phyloP scores from a whole-genome alignment of 495 filamentous ascomycete species.

The Polyplosphaeria fusca region DNA sequence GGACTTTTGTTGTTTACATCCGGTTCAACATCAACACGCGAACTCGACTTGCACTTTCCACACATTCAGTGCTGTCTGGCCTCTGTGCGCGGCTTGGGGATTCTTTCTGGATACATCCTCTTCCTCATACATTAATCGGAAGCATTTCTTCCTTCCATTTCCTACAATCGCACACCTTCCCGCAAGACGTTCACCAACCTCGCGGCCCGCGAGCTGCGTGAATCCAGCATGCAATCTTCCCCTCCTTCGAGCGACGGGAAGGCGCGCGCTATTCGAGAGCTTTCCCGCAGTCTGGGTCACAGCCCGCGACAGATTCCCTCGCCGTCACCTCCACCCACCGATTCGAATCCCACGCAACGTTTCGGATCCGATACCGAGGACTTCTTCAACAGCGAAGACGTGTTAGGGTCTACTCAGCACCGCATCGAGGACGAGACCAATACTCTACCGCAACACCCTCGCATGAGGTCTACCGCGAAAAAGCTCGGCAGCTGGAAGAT shows the following conservation, averaged over 20 bases:
- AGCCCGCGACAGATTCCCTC: conserved; percentile 24
- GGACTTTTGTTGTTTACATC: no score
- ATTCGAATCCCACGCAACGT: conserved; percentile 30
- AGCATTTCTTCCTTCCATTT: conserved; percentile 22
- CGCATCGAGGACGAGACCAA: conserved; percentile 26
- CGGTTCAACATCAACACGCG: no score
- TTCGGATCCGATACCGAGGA: conserved; percentile 7
- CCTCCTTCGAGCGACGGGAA: conserved; percentile 31
- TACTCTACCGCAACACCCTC: conserved; percentile 15
- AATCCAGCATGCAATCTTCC: conserved; percentile 22
- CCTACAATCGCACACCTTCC: conserved; percentile 16
- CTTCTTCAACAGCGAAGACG: conserved; percentile 24
- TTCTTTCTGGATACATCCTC: conserved; percentile 4
- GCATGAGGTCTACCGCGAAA: conserved; percentile 34
- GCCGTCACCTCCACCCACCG: conserved; percentile 16
- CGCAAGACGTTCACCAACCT: conserved; percentile 20
- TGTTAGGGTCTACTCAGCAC: conserved; percentile 32
- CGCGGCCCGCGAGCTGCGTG: not conserved
- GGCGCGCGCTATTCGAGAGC: conserved; percentile 28
- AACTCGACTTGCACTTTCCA: conserved; percentile 30
- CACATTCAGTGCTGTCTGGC: not conserved
- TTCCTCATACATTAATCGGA: conserved; percentile 10
- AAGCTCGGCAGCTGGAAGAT: conserved; percentile 28
- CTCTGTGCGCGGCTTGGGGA: conserved; percentile 18
- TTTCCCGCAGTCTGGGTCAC: conserved; percentile 27